Base-by-base conservation (phyloP, 2,329 filamentous ascomycete genomes). In the Emergomyces orientalis region DNA sequence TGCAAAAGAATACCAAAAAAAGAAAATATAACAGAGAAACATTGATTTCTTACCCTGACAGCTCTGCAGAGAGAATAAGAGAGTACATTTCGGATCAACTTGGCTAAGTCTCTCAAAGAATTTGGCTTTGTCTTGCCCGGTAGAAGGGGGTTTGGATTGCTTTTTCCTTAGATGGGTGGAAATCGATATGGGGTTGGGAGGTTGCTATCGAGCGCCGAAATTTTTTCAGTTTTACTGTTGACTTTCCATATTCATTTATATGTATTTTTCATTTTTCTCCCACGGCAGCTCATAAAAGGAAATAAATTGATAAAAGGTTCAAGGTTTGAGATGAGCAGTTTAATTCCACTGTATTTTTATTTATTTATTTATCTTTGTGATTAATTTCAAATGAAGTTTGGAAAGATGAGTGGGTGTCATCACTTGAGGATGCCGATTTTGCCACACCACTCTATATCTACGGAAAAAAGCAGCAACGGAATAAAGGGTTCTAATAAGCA, bases 41-140 rank as follows among this genome's bases (percentile, higher is more conserved):
- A 49, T 14, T 22, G 22, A 52, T 32, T 39, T 54, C 61, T 59
- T 59, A 47, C 61, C 61, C 61, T 41, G 37, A 32, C n/a, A 63
- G 32, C 25, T 69, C 68, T 47, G 67, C 68, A 45, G 61, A 65
- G 41, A 69, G 62, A 11, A 65, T 60, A 17, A 69, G 60, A 14
- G 67, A 64, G 30, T 67, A 62, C 68, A 69, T 69, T 39, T 37
- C 9, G 14, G 32, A 55, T 25, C 34, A 39, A 14, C 8, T 39
- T 37, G 34, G n/a, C 19, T 37, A 5, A 39, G 14, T 25, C n/a
- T 14, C 32, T 17, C 11, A n/a, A n/a, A 22, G 30, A 56, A 39
- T 37, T 39, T 39, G n/a, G 8, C 2, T 39, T 56, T 27, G n/a
- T 49, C 3, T 25, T 1, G 45, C 32, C 22, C 32, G 8, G 39